Base-by-base conservation (phyloP, 2,329 filamentous ascomycete genomes). In the Phialophora chinensis region DNA sequence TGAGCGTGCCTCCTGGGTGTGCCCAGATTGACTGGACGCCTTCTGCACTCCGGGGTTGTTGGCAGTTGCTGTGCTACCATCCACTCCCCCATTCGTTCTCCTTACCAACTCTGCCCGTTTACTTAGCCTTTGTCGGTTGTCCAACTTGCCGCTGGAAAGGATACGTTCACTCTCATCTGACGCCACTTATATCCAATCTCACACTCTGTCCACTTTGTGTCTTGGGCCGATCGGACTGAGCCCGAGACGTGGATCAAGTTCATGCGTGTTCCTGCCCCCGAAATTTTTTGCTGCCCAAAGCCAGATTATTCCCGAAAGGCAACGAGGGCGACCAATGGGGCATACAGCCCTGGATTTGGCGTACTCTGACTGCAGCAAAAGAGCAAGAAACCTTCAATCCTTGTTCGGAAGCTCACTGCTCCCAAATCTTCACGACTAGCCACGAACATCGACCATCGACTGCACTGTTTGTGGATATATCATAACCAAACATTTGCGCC, bases 281-380 rank as follows among this genome's bases (percentile, higher is more conserved):
- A 60, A 25, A 33, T 58, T 47, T 25, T 25, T 68, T 68, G 66
- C 63, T 68, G 66, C 66, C 66, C 66, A 68, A 68, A 64, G 52
- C 63, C 44, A 58, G 35, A 58, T 63, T 49, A 25, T 52, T 52
- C 50, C 49, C 55, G 31, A 63, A 49, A 47, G 47, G 60, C 61
- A 60, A 52, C 20, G 59, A 66, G 49, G 59, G 66, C 66, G 62
- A 49, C 66, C 63, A 68, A 68, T 66, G 31, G 33, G 25, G n/a
- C 38, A 25, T 55, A n/a, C 52, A 61, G 66, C 66, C 66, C 61
- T 63, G 60, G n/a, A 55, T 63, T 61, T 42, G 47, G 54, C 59
- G 47, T 61, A 61, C 49, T 35, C 59, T 31, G 59, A 53, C 44
- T 61, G 59, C 59, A 61, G 47, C 59, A 29, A 27, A 3, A 27